Base-by-base conservation (phyloP, 306 rosid genomes). In the Notholithocarpus densiflorus region DNA sequence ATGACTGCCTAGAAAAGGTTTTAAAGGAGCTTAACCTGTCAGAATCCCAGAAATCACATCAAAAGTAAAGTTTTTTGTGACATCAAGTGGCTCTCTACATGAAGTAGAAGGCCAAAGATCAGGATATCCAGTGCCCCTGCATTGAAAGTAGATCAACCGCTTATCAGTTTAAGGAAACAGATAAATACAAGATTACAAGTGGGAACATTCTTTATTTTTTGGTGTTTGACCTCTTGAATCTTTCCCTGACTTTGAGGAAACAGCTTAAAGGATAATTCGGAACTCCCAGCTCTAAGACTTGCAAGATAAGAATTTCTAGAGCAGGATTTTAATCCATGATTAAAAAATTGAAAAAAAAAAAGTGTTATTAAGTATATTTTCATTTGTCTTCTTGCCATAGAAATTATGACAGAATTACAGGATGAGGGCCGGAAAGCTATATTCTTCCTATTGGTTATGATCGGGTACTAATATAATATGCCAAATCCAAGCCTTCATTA, bases 61-160 rank as follows among this genome's bases (percentile, higher is more conserved):
- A 74, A 93, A 95, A 71, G 97, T 95, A 78, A 80, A 90, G 6
- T 76, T 78, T 86, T 95, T 93, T 37, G 99, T 77, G 86, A 95
- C 96, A 79, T 95, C 99, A 53, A 95, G 96, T 6, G 99, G 99
- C 84, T 91, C 93, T 86, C 71, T 90, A 74, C 99, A 95, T 31
- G 92, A 76, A 77, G 94, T 81, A 80, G 96, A 85, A 77, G 99
- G 98, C 99, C 99, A 95, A 62, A 95, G 96, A 82, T 90, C 90
- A 2, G 99, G 98, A 91, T 95, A 95, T 79, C 99, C 99, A 69
- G 55, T 62, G 73, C 99, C 99, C 99, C 99, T 95, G 85, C 78
- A 78, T 20, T 31, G 43, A 56, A n/a, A 71, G 78, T 56, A 53
- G 79, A 56, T 29, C 70, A 81, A 18, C 78, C 48, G 19, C 43